These are phyloP conservation scores for Lavandula angustifolia DNA, from an alignment of 257 asterid genomes.

Conservation along the genomic window DNA sequence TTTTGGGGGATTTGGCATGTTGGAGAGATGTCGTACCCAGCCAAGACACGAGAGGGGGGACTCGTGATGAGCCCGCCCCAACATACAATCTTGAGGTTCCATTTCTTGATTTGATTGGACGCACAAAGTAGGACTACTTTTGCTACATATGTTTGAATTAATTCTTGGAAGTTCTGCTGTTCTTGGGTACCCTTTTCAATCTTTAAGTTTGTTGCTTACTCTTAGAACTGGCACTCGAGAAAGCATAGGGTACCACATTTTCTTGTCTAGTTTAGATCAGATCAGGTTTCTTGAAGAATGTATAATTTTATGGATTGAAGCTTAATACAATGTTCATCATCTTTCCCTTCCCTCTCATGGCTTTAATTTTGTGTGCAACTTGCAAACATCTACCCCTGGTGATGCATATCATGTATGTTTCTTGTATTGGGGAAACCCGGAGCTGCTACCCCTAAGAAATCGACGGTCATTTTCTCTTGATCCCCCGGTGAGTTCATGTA, in stretches of 20 bases:
- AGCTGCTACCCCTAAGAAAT: slow-evolving; percentile 34
- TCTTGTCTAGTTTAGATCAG: no score
- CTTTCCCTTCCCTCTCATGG: no score
- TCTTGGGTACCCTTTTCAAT: background rate
- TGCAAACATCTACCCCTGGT: background rate
- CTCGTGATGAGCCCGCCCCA: slow-evolving; percentile 18
- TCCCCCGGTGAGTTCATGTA: slow-evolving; percentile 24
- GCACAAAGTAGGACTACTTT: no score
- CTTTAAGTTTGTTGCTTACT: background rate
- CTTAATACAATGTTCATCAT: no score
- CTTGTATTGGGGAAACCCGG: background rate
- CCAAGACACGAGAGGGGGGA: slow-evolving; percentile 32
- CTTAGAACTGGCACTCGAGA: background rate
- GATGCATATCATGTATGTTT: slow-evolving; percentile 25
- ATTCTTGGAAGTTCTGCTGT: no score
- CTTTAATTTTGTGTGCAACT: no score
- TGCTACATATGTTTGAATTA: no score
- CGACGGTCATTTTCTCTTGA: slow-evolving; percentile 32
- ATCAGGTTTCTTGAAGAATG: no score
- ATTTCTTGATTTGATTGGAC: no score
- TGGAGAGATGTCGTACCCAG: slow-evolving; percentile 44
- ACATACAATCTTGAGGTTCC: no score
- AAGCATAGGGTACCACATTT: no score
- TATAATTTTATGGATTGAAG: no score
- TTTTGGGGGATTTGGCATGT: slow-evolving; percentile 33